Conservation (phyloP, 2,329 filamentous ascomycete genomes). For the Neonectria punicea region DNA sequence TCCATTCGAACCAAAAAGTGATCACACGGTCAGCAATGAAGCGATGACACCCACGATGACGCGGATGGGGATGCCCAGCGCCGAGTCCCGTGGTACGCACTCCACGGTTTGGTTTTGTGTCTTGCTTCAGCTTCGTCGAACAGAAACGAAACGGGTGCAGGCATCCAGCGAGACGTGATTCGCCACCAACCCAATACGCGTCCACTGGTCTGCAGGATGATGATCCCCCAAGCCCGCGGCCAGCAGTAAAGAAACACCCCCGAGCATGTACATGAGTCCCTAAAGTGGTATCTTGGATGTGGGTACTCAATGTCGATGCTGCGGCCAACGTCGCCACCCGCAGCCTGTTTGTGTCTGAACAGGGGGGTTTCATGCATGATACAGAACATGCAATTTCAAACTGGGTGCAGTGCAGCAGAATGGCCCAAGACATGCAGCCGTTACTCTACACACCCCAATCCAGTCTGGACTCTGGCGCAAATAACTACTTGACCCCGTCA, state of each 20-base stretch:
- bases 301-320: slow-evolving; percentile 21
- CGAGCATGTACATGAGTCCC: not conserved
- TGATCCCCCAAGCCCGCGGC: slow-evolving; percentile 14
- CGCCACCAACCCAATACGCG: not conserved
- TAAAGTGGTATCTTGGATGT: slow-evolving; percentile 19
- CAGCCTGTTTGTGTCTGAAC: slow-evolving; percentile 10
- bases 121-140: slow-evolving; percentile 5
- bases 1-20: not conserved
- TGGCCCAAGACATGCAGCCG: slow-evolving; percentile 23
- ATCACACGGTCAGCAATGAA: slow-evolving; percentile 13
- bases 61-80: slow-evolving; percentile 5
- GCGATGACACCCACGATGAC: slow-evolving; percentile 7
- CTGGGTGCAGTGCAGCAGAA: slow-evolving; percentile 15
- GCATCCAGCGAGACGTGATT: slow-evolving; percentile 1
- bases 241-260: not conserved
- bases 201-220: slow-evolving; percentile 16
- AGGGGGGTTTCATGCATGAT: slow-evolving; percentile 16
- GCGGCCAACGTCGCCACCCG: slow-evolving; percentile 10
- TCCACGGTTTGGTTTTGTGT: slow-evolving; percentile 9
- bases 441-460: not conserved
- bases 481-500: slow-evolving; percentile 14
- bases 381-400: slow-evolving; percentile 10
- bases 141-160: not conserved
- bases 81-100: not conserved
- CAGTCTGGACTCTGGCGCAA: slow-evolving; percentile 8